Evolutionary conservation across 495 filamentous ascomycete genomes (phyloP), one percentile per base, ranked within the genome.

Genomic region (Glarea lozoyensis): DNA sequence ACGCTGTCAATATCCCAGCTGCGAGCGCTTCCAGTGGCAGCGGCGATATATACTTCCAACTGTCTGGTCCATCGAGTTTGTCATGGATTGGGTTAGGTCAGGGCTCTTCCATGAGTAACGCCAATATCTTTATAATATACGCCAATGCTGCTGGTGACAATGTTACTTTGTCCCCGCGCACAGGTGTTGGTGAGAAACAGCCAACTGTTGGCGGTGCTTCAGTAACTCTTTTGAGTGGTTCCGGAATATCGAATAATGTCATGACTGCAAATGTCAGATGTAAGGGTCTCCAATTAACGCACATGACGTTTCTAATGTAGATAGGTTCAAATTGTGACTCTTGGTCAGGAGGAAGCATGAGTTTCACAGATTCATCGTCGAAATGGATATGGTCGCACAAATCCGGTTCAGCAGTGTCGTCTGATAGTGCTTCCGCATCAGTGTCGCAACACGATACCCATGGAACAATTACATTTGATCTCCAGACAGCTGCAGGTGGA

Each of bases 41-140:
- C 7, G 70, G 72, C 37, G 75, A 79, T 55, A 73, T 86, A 35
- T 83, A 73, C 56, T 69, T 87, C 45, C 83, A 85, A 48, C 70
- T 87, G 36, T 65, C 59, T 25, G 77, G 79, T 0, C 79, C 83
- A 0, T 58, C 65, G 1, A 64, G 61, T 1, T 64, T 75, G 50
- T 58, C 68, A 50, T 88, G 82, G 82, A 71, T 83, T 19, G 78
- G 67, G 0, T 58, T 84, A 10, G 83, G 81, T 7, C 76, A 81
- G 35, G 83, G 83, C 13, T 50, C 43, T 0, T 45, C 46, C 16
- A 88, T 86, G 83, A 52, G 53, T 1, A 75, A 70, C n/a, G 60
- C 83, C 11, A 78, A 78, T 53, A 81, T 88, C 29, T 86, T 86
- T 49, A 55, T 86, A 24, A 68, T 82, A 39, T 86, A 85, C 57